Percentiles rank a stretch among this genome's conserved stretches.
phyloP scores from a whole-genome alignment of 139 green algal genomes.

The Zygnema cylindricum region DNA sequence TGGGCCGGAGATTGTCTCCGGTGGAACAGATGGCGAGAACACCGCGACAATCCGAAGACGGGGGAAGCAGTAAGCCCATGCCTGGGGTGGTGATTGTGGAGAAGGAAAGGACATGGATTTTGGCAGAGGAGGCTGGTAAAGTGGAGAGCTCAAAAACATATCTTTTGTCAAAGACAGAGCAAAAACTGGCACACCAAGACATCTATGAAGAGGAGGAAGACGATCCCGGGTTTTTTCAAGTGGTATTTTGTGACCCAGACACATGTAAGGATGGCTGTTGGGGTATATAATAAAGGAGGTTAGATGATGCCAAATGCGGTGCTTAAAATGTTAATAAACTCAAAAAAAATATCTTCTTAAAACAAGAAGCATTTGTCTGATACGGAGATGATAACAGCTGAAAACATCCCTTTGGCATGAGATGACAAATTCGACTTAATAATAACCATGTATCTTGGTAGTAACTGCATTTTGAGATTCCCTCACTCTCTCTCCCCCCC shows the following conservation, averaged over 20 bases:
- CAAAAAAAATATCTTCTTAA: too few relatives aligned
- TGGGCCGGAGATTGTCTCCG: neutral
- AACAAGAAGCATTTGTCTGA: too few relatives aligned
- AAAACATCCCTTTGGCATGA: too few relatives aligned
- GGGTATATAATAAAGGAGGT: neutral
- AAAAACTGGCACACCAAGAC: too few relatives aligned
- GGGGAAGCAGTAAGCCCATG: neutral
- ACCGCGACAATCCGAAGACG: neutral
- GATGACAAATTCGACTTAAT: too few relatives aligned
- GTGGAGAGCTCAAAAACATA: neutral
- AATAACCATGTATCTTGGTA: too few relatives aligned
- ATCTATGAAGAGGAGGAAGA: neutral
- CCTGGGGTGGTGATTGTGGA: neutral
- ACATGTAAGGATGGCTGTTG: neutral
- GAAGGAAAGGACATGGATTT: neutral
- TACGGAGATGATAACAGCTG: too few relatives aligned
- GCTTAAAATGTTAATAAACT: too few relatives aligned
- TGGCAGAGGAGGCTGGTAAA: neutral
- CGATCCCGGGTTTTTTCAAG: constrained; percentile 16
- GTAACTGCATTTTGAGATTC: too few relatives aligned
- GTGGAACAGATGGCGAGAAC: neutral
- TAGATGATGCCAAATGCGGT: too few relatives aligned
- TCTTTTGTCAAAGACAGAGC: neutral
- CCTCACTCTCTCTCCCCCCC: too few relatives aligned
- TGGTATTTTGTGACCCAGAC: constrained; percentile 16